A percentile compares a stretch with the other conserved stretches of the same genome.
Evolutionary conservation across 345 rosid species (phyloP).

Genomic region (Pistacia atlantica): DNA sequence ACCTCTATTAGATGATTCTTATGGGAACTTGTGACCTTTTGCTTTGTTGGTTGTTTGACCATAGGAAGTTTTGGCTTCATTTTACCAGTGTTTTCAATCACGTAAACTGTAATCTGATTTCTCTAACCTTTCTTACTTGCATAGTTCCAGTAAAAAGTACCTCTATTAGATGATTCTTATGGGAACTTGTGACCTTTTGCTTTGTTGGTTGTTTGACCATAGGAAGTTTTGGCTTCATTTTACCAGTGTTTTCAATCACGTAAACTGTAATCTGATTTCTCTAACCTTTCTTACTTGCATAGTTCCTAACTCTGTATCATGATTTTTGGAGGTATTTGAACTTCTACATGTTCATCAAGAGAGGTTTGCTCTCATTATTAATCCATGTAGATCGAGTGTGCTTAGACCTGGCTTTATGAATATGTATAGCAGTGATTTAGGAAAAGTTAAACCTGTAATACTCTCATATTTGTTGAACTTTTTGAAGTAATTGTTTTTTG

Average conservation of each 20-base stretch:
- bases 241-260: neutral
- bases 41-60: constrained; percentile 10
- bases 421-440: neutral
- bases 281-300: neutral
- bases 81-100: neutral
- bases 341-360: neutral
- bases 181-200: neutral
- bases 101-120: neutral
- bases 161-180: neutral
- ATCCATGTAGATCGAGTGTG: neutral
- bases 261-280: neutral
- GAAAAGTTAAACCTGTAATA: constrained; percentile 8
- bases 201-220: constrained; percentile 8
- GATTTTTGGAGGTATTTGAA: neutral
- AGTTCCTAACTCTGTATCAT: neutral
- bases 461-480: neutral
- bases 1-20: neutral
- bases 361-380: neutral
- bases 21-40: neutral
- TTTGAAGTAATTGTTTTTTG: constrained; percentile 13
- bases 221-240: neutral
- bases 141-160: neutral
- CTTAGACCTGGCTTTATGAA: neutral
- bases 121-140: neutral
- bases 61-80: neutral